Conservation (phyloP, 179 eudicot species). For the Drosera spatulata region DNA sequence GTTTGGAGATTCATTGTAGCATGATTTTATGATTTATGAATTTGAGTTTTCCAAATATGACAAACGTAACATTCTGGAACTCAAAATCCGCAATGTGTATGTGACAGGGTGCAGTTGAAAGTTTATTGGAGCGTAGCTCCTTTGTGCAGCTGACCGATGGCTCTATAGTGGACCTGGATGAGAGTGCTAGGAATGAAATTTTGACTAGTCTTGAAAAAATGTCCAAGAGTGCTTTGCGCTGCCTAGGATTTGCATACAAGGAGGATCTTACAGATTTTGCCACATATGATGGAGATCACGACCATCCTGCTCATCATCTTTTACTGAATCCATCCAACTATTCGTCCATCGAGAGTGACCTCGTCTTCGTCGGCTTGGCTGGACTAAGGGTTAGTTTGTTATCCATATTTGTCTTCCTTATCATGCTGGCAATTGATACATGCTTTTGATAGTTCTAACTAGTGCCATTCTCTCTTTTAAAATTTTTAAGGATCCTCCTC, state of each 20-base stretch:
- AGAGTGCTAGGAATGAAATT: not conserved
- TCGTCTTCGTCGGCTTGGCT: conserved; percentile 9
- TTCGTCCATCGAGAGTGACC: conserved; percentile 10
- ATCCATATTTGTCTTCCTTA: too few species aligned
- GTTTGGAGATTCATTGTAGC: too few species aligned
- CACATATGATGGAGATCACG: conserved; percentile 9
- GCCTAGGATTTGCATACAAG: conserved; percentile 11
- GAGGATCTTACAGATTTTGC: conserved; percentile 8
- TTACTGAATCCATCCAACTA: conserved; percentile 8
- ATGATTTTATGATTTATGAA: too few species aligned
- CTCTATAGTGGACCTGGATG: conserved; percentile 5
- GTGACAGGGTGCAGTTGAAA: conserved; percentile 9
- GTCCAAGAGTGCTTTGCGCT: conserved; percentile 10
- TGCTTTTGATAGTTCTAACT: too few species aligned
- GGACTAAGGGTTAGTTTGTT: conserved; percentile 8
- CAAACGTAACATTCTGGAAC: too few species aligned
- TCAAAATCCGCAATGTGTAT: too few species aligned
- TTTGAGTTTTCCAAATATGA: too few species aligned
- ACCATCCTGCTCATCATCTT: conserved; percentile 10
- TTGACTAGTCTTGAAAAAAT: conserved; percentile 3
- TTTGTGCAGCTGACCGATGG: conserved; percentile 10
- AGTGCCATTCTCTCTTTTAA: not conserved
- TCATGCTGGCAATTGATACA: too few species aligned
- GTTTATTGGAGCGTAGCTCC: conserved; percentile 9
- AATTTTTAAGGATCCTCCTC: conserved; percentile 43